Evolutionary conservation across 495 filamentous ascomycete species (phyloP).

Genomic region (Rhizodiscina lignyota): DNA sequence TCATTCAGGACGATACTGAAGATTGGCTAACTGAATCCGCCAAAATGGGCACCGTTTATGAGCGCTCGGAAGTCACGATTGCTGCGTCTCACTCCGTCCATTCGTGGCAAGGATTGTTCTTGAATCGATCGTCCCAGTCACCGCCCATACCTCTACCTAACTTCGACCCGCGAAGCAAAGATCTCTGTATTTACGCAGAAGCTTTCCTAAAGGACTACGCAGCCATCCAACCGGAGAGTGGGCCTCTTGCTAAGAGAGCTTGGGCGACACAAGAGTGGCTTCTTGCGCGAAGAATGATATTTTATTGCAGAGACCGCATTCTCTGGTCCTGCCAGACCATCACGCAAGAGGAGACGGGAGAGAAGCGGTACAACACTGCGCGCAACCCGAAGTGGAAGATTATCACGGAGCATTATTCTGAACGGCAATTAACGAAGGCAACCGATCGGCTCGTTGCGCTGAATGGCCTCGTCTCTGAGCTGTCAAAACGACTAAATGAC

Average conservation of each 20-base stretch:
- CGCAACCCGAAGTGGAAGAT: background rate
- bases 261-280: background rate
- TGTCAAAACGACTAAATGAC: background rate
- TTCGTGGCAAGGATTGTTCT: background rate
- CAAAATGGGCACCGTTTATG: conserved; percentile 4
- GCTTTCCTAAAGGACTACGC: too few relatives aligned
- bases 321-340: background rate
- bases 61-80: conserved; percentile 1
- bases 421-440: background rate
- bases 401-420: background rate
- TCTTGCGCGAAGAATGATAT: background rate
- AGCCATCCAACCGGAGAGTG: background rate
- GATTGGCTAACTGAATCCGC: conserved; percentile 2
- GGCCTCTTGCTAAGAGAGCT: background rate
- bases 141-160: background rate
- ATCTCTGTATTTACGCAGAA: too few relatives aligned
- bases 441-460: background rate
- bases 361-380: background rate
- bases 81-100: background rate
- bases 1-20: conserved; percentile 2
- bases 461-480: background rate
- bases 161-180: background rate
- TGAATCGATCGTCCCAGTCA: background rate
- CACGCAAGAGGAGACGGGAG: background rate
- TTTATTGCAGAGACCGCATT: background rate